Evolutionary conservation across 352 stramenopile genomes (phyloP), one percentile per base, ranked within the genome.

Genomic region (Peronospora belbahrii): DNA sequence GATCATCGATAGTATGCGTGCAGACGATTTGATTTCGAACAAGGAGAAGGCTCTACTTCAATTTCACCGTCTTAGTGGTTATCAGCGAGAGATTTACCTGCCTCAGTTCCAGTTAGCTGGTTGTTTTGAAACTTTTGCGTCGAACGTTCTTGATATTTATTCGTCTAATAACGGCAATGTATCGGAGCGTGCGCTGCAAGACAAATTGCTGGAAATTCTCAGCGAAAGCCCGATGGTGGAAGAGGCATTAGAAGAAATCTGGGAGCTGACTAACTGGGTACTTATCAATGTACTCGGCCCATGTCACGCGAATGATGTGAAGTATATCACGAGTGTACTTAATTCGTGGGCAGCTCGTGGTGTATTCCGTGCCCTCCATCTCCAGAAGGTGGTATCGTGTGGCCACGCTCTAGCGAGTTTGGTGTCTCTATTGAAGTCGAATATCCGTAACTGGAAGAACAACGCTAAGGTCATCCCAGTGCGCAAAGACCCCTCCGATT

Each of bases 101-200:
- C 96, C 96, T 15, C 89, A 98, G 36, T 99, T 98, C 59, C 95
- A 98, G 56, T 89, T 97, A 10, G 96, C 95, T 8, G 96, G 96
- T 13, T 96, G 91, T 44, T 97, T 98, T 14, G 95, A 99, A 59
- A 81, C 80, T 22, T 95, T 95, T 33, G 90, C 73, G 13, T 80
- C 76, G 2, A 72, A 40, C 17, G 79, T 90, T 32, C 54, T 83
- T 35, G 76, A 91, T 28, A 61, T 93, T 34, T 90, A 88, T 65
- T 58, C 65, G 23, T 67, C 64, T 18, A 66, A 76, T 25, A 61
- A 83, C 17, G 62, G 49, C 14, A 67, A 75, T 2, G 70, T 90
- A 1, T 75, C 69, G 13, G 81, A 93, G 46, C 74, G 81, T 20
- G 58, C 77, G 7, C 43, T 93, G 3, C 81, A 93, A 52, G 81